Conservation (phyloP, 75 land plant genomes). For the Cryptomeria japonica region DNA sequence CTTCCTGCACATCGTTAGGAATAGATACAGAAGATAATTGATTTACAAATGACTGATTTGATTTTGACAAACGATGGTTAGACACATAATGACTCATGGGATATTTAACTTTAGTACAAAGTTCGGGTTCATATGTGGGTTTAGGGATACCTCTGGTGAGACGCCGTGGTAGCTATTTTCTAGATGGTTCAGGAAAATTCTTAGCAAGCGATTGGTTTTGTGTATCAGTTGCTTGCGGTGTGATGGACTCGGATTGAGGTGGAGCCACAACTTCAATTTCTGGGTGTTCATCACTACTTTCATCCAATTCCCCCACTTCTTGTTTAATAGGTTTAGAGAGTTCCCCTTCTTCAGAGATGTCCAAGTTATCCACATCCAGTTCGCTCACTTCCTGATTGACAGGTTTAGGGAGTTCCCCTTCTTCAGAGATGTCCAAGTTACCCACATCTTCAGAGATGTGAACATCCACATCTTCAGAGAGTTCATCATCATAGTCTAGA, state of each 20-base stretch:
- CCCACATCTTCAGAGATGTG: neutral
- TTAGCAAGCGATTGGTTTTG: neutral
- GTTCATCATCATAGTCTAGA: neutral
- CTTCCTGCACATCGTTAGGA: conserved; percentile 26
- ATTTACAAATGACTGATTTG: conserved; percentile 13
- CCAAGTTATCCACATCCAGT: too few relatives aligned
- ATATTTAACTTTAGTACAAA: conserved; percentile 13
- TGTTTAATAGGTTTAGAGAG: too few relatives aligned
- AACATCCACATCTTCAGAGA: neutral
- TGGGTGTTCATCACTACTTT: too few relatives aligned
- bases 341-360: too few relatives aligned
- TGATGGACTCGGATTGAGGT: too few relatives aligned
- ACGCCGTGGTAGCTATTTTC: neutral
- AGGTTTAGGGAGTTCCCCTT: neutral
- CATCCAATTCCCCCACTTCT: too few relatives aligned
- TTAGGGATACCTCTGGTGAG: conserved; percentile 17
- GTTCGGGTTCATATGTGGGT: conserved; percentile 17
- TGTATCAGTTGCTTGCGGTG: too few relatives aligned
- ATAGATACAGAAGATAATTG: conserved; percentile 25
- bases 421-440: conserved; percentile 10
- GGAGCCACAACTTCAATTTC: too few relatives aligned
- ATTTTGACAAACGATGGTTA: conserved; percentile 11
- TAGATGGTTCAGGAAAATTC: neutral
- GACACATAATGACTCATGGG: conserved; percentile 20
- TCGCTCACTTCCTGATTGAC: too few relatives aligned